Conservation (phyloP, 148 eudicot species). For the Gaultheria prostrata region DNA sequence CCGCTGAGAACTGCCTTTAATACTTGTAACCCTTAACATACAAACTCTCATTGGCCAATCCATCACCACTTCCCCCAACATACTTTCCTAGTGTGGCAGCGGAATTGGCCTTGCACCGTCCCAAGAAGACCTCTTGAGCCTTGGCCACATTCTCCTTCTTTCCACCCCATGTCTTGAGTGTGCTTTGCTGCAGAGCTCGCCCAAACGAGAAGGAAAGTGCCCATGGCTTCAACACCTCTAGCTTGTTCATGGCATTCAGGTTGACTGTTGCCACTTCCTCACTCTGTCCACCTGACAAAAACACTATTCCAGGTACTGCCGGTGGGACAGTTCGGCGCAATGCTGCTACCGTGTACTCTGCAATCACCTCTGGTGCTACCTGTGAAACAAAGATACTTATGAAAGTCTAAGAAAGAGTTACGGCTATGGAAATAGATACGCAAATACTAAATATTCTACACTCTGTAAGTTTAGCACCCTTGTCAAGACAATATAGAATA, state of each 20-base stretch:
- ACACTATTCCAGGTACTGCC: constrained; percentile 90
- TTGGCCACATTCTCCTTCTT: constrained; percentile 69
- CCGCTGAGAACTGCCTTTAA: constrained; percentile 16
- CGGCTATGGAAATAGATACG: background rate
- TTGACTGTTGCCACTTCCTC: constrained; percentile 83
- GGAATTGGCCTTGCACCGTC: constrained; percentile 78
- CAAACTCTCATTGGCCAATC: constrained; percentile 70
- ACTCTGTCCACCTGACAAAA: constrained; percentile 87
- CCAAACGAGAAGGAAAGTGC: constrained; percentile 86
- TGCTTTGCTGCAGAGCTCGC: constrained; percentile 82
- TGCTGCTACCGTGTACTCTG: constrained; percentile 76
- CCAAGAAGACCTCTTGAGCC: constrained; percentile 68
- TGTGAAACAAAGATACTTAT: constrained; percentile 12
- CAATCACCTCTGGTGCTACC: constrained; percentile 80
- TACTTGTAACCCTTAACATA: constrained; percentile 81
- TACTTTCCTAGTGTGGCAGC: constrained; percentile 80
- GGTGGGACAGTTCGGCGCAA: constrained; percentile 80
- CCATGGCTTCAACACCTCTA: constrained; percentile 76
- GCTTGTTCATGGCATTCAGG: constrained; percentile 81
- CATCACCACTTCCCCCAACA: constrained; percentile 42
- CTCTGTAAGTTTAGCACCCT: background rate
- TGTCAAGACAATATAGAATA: background rate
- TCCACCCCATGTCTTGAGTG: constrained; percentile 84
- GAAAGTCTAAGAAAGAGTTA: background rate
- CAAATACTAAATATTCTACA: background rate